phyloP scores from a whole-genome alignment of 306 rosid genomes.

The Vigna nakashimae region DNA sequence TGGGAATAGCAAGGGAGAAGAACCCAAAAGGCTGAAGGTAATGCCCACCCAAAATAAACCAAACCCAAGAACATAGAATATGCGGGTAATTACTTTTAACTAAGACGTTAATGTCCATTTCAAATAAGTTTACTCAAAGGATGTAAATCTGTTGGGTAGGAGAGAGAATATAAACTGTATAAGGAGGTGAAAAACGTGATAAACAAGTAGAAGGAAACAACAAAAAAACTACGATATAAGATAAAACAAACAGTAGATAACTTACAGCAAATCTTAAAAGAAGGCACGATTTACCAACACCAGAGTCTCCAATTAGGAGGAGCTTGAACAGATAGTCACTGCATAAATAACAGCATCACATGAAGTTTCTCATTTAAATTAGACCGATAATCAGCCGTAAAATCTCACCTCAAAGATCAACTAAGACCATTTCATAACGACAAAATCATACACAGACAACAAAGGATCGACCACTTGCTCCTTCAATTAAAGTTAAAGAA shows the following conservation, averaged over 20 bases:
- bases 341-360: conserved; percentile 31
- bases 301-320: conserved; percentile 96
- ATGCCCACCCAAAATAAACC: background rate
- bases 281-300: conserved; percentile 98
- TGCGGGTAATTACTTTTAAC: background rate
- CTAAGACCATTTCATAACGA: conserved; percentile 10
- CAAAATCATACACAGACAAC: background rate
- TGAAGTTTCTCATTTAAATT: conserved; percentile 38
- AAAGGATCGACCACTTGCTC: background rate
- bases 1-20: conserved; percentile 5
- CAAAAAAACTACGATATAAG: background rate
- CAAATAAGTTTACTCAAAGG: background rate
- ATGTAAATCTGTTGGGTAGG: background rate
- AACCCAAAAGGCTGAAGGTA: background rate
- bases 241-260: conserved; percentile 3
- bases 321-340: conserved; percentile 99
- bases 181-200: background rate
- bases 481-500: background rate
- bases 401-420: conserved; percentile 19
- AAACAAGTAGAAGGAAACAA: background rate
- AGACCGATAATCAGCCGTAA: conserved; percentile 6
- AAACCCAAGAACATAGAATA: background rate
- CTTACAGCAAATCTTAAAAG: conserved; percentile 99
- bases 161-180: background rate
- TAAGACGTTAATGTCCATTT: background rate